Percentiles rank a stretch among this genome's conserved stretches.
phyloP scores from a whole-genome alignment of 208 protist genomes.

The Leishmania martiniquensis region DNA sequence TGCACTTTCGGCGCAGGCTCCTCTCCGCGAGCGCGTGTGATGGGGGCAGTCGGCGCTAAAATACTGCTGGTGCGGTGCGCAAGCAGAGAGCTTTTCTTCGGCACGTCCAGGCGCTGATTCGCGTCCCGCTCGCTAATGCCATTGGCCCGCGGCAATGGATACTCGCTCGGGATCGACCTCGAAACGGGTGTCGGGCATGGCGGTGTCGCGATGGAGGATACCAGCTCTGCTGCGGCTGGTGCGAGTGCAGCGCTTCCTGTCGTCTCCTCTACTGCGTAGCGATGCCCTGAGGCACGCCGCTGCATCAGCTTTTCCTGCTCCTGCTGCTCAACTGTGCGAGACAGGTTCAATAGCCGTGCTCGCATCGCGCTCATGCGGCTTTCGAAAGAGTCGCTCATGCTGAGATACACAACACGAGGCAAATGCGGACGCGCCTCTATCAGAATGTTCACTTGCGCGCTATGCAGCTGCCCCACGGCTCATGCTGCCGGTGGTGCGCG shows the following conservation, averaged over 20 bases:
- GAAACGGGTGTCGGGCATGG: background rate
- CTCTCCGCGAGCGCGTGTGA: background rate
- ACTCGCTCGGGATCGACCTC: background rate
- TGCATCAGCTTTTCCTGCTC: slow-evolving; percentile 6
- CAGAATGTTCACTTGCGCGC: background rate
- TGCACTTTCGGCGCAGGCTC: background rate
- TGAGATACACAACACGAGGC: background rate
- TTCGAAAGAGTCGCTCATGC: slow-evolving; percentile 18
- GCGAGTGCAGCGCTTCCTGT: background rate
- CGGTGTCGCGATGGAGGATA: background rate
- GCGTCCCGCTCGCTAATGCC: background rate
- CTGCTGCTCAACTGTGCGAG: slow-evolving; percentile 12
- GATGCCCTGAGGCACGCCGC: background rate
- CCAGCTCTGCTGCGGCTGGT: background rate
- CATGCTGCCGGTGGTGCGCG: background rate
- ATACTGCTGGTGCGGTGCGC: background rate
- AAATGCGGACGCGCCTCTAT: background rate
- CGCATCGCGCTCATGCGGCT: slow-evolving; percentile 29
- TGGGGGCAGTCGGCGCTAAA: background rate
- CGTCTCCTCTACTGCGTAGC: slow-evolving; percentile 17
- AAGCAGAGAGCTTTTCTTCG: too few relatives aligned
- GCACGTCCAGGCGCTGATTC: background rate
- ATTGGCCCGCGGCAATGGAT: background rate
- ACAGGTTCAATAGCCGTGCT: slow-evolving; percentile 18
- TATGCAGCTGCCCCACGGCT: background rate